Evolutionary conservation across 2,329 filamentous ascomycete species (phyloP).

Genomic region (Lachnellula hyalina): DNA sequence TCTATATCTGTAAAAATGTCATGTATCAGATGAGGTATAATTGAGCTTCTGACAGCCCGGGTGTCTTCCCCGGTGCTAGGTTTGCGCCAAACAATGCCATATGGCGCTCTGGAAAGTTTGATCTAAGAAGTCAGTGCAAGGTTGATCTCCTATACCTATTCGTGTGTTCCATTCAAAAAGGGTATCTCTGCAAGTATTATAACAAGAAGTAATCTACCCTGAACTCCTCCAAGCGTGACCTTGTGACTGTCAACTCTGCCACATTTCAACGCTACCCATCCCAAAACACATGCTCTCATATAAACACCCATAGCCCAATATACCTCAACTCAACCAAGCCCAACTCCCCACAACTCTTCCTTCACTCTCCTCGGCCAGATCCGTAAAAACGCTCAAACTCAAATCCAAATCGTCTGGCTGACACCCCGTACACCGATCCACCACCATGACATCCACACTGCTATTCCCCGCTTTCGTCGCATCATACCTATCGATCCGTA

Average conservation of each 20-base stretch:
- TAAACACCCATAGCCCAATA: too few relatives aligned
- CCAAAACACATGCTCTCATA: too few relatives aligned
- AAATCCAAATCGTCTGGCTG: slow-evolving; percentile 38
- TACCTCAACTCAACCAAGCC: slow-evolving; percentile 30
- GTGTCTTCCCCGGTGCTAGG: too few relatives aligned
- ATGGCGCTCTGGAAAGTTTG: too few relatives aligned
- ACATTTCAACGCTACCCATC: not conserved
- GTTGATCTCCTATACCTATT: too few relatives aligned
- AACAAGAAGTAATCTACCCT: not conserved
- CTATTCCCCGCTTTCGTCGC: slow-evolving; percentile 43
- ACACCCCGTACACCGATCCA: slow-evolving; percentile 53
- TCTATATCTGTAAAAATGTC: not conserved
- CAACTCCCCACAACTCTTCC: slow-evolving; percentile 35
- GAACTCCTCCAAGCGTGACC: not conserved
- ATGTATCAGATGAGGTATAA: too few relatives aligned
- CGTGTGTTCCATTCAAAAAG: not conserved
- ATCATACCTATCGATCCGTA: slow-evolving; percentile 53
- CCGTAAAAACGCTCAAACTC: slow-evolving; percentile 38
- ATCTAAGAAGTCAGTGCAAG: too few relatives aligned
- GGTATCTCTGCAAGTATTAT: not conserved
- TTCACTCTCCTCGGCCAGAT: slow-evolving; percentile 41
- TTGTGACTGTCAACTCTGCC: not conserved
- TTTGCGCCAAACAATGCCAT: too few relatives aligned
- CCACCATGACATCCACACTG: slow-evolving; percentile 57
- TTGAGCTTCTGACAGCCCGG: too few relatives aligned